phyloP scores from a whole-genome alignment of 2,329 filamentous ascomycete genomes.

The Neophaeococcomyces mojaviensis region DNA sequence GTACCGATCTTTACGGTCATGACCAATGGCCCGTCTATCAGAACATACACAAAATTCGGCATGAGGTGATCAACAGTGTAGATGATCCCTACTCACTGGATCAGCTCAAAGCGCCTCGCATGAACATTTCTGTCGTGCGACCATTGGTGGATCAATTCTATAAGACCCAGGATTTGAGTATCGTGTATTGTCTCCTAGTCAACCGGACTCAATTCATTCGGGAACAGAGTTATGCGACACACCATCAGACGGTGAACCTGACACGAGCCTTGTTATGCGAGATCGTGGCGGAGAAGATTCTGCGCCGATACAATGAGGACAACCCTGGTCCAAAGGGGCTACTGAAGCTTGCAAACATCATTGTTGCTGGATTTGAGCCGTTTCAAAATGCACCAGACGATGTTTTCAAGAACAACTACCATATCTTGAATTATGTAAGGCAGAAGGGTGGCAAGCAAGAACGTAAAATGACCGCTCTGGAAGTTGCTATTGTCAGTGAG shows the following conservation, averaged over 20 bases:
- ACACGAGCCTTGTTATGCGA: conserved; percentile 74
- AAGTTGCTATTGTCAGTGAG: conserved; percentile 75
- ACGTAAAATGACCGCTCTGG: conserved; percentile 65
- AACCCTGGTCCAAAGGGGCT: conserved; percentile 63
- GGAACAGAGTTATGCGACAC: conserved; percentile 66
- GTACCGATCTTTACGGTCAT: conserved; percentile 18
- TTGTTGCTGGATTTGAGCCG: conserved; percentile 76
- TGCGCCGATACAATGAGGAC: conserved; percentile 72
- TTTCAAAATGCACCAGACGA: conserved; percentile 73
- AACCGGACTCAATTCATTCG: conserved; percentile 73
- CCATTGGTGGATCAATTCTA: conserved; percentile 80
- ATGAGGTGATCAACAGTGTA: conserved; percentile 29
- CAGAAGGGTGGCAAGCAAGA: conserved; percentile 41
- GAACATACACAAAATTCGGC: conserved; percentile 24
- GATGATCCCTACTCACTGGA: conserved; percentile 63
- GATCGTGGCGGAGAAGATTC: conserved; percentile 67
- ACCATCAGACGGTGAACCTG: conserved; percentile 73
- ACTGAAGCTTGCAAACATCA: conserved; percentile 66
- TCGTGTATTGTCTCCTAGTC: conserved; percentile 77
- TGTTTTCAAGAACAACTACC: conserved; percentile 52
- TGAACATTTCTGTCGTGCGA: conserved; percentile 72
- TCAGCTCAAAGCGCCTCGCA: conserved; percentile 70
- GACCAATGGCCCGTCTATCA: conserved; percentile 19
- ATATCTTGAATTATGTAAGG: conserved; percentile 37
- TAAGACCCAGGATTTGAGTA: conserved; percentile 69